Evolutionary conservation across 2,329 filamentous ascomycete species (phyloP).

Genomic region (Fusarium sublunatum): DNA sequence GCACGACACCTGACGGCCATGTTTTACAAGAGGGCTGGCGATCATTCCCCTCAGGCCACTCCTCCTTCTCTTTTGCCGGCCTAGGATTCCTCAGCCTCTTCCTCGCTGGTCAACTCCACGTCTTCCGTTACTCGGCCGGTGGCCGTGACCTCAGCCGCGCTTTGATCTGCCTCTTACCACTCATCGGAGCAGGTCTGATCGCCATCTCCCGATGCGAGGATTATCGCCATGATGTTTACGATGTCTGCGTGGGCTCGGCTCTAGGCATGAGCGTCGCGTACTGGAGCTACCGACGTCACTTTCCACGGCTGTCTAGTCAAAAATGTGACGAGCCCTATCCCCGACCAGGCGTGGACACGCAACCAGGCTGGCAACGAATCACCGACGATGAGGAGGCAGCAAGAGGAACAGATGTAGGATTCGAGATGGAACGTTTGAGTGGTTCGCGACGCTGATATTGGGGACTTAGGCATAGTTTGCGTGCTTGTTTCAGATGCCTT

Average conservation of each 20-base stretch:
- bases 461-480: slow-evolving; percentile 42
- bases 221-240: slow-evolving; percentile 77
- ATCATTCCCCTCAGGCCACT: slow-evolving; percentile 84
- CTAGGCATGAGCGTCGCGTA: slow-evolving; percentile 71
- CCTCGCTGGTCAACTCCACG: slow-evolving; percentile 72
- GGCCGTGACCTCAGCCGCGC: slow-evolving; percentile 66
- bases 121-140: slow-evolving; percentile 61
- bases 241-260: slow-evolving; percentile 70
- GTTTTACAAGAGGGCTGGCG: slow-evolving; percentile 85
- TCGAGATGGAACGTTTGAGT: slow-evolving; percentile 50
- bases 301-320: slow-evolving; percentile 64
- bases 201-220: slow-evolving; percentile 76
- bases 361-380: slow-evolving; percentile 56
- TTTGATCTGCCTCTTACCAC: slow-evolving; percentile 66
- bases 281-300: slow-evolving; percentile 75
- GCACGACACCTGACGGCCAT: slow-evolving; percentile 76
- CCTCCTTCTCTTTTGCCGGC: slow-evolving; percentile 81
- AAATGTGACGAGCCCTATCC: slow-evolving; percentile 69
- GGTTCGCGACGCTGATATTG: slow-evolving; percentile 43
- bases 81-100: slow-evolving; percentile 80
- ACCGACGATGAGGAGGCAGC: slow-evolving; percentile 65
- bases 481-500: slow-evolving; percentile 19
- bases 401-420: slow-evolving; percentile 53
- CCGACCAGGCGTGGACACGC: slow-evolving; percentile 54
- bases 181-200: slow-evolving; percentile 73